Percentiles rank a stretch among this genome's conserved stretches.
Conservation (phyloP, 345 rosid species). For the Eucalyptus coolabah region DNA sequence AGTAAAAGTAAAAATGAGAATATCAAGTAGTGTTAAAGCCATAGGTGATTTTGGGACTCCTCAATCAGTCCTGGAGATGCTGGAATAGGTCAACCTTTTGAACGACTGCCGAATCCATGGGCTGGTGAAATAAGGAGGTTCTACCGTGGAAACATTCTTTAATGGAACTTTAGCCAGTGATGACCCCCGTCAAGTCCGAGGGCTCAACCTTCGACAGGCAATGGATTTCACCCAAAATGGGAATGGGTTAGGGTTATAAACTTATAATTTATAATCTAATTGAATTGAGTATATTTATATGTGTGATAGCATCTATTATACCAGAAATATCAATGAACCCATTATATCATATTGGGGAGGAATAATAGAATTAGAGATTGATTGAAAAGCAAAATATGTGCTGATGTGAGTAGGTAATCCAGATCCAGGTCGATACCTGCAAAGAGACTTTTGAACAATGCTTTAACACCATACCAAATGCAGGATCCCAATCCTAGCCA, state of each 20-base stretch:
- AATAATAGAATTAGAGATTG: not conserved
- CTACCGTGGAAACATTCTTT: not conserved
- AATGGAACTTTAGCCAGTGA: not conserved
- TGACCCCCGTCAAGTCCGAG: not conserved
- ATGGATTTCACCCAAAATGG: not conserved
- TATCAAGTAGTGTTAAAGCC: not conserved
- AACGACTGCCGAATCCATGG: fast-evolving
- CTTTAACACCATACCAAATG: not conserved
- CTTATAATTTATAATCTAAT: not conserved
- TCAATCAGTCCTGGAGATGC: not conserved
- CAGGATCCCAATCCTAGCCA: not conserved
- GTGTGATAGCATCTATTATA: not conserved
- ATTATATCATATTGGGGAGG: not conserved
- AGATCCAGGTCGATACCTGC: not conserved
- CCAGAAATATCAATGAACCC: not conserved
- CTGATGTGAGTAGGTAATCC: not conserved
- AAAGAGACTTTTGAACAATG: not conserved
- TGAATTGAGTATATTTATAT: not conserved
- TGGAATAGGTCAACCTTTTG: not conserved
- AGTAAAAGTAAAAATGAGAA: not conserved
- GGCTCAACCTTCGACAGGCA: not conserved
- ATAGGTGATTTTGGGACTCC: not conserved
- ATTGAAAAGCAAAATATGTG: not conserved
- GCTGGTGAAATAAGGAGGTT: not conserved
- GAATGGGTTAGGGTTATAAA: not conserved